Base-by-base conservation (phyloP, 208 protist species). In the Leishmania lainsoni region DNA sequence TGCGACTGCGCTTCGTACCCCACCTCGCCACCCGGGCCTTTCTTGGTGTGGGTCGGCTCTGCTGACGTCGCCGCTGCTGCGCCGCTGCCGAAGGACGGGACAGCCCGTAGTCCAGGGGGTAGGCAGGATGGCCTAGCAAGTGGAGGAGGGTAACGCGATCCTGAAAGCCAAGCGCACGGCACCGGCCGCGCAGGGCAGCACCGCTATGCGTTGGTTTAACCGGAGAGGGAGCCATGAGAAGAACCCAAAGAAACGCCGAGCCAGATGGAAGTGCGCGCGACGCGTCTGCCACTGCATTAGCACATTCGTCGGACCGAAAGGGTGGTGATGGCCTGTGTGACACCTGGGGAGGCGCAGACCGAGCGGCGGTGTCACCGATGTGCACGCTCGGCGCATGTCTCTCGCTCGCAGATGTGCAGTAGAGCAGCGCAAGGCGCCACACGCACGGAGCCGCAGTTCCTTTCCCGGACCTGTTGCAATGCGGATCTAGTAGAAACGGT, bases 71-170 rank as follows among this genome's bases (percentile, higher is more conserved):
- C 20, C 76, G 79, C 52, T 78, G 75, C 75, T 77, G 78, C 68
- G 78, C 42, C 12, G 79, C 73, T 10, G 49, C 26, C 5, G 81
- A 78, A n/a, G 83, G 75, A 4, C 79, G 78, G 20, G 83, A 83
- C 61, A 59, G 48, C 26, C 76, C 73, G 78, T 83, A 90, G 75
- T 90, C 87, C 32, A 81, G 56, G 2, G 87, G 79, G 79, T 88
- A 90, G 26, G 81, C 85, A n/a, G 87, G 78, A 35, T 85, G 82
- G 39, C 90, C 90, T 42, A 91, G 70, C 35, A 93, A 84, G 45
- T 82, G 84, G 54, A 92, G 78, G 70, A 96, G 81, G n/a, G 76
- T 81, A 2, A 76, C 75, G 48, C 92, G 87, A 32, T 95, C 92
- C 52, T 81, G 74, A 20, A 84, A 59, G 29, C 89, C 90, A 45